Base-by-base conservation (phyloP, 2,329 filamentous ascomycete species). In the Colletotrichum acutatum region DNA sequence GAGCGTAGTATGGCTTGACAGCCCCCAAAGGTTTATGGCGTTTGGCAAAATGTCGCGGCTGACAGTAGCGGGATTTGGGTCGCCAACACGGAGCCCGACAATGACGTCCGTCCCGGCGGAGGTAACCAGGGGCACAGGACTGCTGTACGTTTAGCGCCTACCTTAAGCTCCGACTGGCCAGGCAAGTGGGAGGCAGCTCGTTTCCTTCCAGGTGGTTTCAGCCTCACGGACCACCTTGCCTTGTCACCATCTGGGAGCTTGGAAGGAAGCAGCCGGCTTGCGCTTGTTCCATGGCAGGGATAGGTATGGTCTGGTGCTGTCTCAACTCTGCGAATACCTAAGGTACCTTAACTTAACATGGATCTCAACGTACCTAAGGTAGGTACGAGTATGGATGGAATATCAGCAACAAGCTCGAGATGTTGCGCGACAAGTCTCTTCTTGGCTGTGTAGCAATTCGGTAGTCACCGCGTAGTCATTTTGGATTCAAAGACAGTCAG, bases 101-200 rank as follows among this genome's bases (percentile, higher is more conserved):
- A 73, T 73, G 71, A 73, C 71, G 71, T 73, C 56, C 71, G 60
- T 65, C 67, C 67, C 42, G 60, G 66, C 59, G 56, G 53, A 42
- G 16, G 53, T 46, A 32, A 28, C 68, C 61, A 49, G 60, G 52
- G 63, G 56, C 49, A 59, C 66, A 66, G 66, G 67, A 64, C 67
- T 60, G 67, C 71, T 71, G 30, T 68, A 66, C 34, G 19, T 60
- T 56, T 66, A 57, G 70, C 60, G 60, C 66, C 60, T 70, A 61
- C 37, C 67, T 65, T 28, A 56, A 65, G 61, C 60, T 65, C 60
- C 24, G 59, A 60, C 59, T 60, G 54, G 54, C 49, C 56, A 49
- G 54, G 53, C 61, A 14, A 26, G n/a, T 56, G 24, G 22, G n/a
- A 26, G 52, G 49, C 22, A 65, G 62, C 52, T 65, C 30, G 61